Percentiles rank a stretch among this genome's conserved stretches.
Evolutionary conservation across 2,329 filamentous ascomycete species (phyloP).

Genomic region (Neurospora sp.): DNA sequence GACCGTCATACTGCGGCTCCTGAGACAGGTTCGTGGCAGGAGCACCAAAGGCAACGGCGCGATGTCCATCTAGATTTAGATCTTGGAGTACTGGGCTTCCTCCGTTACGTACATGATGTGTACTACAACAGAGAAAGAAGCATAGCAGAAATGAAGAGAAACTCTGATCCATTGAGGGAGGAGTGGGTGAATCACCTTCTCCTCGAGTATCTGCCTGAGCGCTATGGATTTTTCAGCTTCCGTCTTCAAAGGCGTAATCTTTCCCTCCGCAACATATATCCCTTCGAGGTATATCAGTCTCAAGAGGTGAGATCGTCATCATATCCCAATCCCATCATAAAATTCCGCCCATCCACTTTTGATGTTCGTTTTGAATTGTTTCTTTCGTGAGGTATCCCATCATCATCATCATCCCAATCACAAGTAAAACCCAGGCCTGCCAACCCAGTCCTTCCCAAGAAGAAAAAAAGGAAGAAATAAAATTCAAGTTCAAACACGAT

Average conservation of each 20-base stretch:
- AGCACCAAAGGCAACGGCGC: background rate
- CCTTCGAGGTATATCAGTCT: background rate
- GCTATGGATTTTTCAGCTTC: background rate
- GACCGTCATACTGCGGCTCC: background rate
- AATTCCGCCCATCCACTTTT: background rate
- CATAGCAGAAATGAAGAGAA: too few species aligned
- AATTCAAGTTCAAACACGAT: background rate
- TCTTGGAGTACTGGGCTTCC: too few species aligned
- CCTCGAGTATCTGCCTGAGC: background rate
- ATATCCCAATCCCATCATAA: background rate
- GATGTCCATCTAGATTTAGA: background rate
- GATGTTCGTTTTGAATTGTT: background rate
- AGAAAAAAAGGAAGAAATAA: background rate
- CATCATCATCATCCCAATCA: background rate
- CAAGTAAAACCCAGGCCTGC: background rate
- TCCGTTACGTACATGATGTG: background rate
- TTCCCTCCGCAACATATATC: background rate
- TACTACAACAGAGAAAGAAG: background rate
- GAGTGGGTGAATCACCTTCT: background rate
- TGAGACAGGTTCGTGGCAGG: background rate
- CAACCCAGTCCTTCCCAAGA: background rate
- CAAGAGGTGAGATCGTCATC: background rate
- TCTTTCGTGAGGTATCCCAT: background rate
- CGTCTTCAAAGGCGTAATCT: background rate
- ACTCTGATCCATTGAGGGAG: background rate